phyloP scores from a whole-genome alignment of 306 rosid genomes.

The Rubus idaeus region DNA sequence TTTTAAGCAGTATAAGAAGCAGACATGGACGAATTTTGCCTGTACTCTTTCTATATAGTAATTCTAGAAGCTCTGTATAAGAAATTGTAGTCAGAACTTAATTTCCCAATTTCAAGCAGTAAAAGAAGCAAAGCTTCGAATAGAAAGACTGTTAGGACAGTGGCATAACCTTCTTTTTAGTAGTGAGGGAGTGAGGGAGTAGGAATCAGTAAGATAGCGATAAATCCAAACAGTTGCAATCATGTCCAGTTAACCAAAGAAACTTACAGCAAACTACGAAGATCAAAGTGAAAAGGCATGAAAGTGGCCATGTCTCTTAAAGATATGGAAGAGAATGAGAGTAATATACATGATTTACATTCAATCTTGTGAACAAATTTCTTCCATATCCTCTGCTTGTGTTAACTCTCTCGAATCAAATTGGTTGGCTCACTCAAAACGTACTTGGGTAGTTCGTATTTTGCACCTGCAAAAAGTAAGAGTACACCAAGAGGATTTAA shows the following conservation, averaged over 20 bases:
- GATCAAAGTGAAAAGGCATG: conserved; percentile 30
- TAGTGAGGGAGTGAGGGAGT: neutral
- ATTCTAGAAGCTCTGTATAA: neutral
- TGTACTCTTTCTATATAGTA: neutral
- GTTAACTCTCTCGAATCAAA: conserved; percentile 70
- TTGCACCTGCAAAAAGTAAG: conserved; percentile 65
- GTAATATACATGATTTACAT: conserved; percentile 83
- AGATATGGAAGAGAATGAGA: conserved; percentile 52
- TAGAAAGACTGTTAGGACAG: neutral
- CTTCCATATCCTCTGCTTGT: conserved; percentile 31
- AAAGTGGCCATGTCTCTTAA: conserved; percentile 41
- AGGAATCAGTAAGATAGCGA: neutral
- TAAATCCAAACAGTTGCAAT: conserved; percentile 15
- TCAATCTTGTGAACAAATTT: conserved; percentile 49
- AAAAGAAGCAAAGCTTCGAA: neutral
- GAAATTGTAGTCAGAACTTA: neutral
- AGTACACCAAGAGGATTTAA: neutral
- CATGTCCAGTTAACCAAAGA: conserved; percentile 17
- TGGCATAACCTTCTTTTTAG: neutral
- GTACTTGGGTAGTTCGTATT: conserved; percentile 93
- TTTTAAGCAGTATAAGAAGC: neutral
- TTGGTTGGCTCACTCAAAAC: conserved; percentile 98
- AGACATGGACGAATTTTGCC: neutral
- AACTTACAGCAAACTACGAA: conserved; percentile 18
- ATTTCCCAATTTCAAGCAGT: neutral